Base-by-base conservation (phyloP, 2,329 filamentous ascomycete species). In the Dactylellina haptotyla region DNA sequence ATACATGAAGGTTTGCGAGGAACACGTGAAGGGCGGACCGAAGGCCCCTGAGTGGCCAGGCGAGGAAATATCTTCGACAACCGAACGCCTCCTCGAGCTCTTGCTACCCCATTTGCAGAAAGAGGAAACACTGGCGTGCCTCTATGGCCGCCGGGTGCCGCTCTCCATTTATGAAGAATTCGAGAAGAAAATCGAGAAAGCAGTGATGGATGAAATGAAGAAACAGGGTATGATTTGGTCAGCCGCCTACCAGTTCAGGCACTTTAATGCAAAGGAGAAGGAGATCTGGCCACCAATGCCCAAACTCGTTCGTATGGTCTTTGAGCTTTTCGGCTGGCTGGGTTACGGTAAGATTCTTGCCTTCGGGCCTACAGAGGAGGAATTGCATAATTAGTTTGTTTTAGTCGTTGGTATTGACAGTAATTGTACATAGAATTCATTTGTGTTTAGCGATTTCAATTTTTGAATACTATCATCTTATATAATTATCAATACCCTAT, bases 201-300 rank as follows among this genome's bases (percentile, higher is more conserved):
- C 39, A 2, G 61, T 66, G 1, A 57, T 61, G 16, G 48, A 65
- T 4, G 65, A 75, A 39, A 51, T 65, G 39, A 76, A 76, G 41
- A 46, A 45, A 25, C 10, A 16, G 18, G 71, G 75, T 6, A 18
- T 58, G 16, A 6, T 76, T 10, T 75, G 57, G 57, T 14, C 18
- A 1, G 51, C 57, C 20, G 10, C 65, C 4, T 76, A 54, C 59
- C 26, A 72, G 9, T 14, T 62, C 6, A 72, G 53, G 51, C 73
- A 71, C 45, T 59, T 63, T 12, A 76, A 56, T 25, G 54, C 56
- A 26, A 64, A 59, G 26, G 75, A 76, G 46, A 69, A 73, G 56
- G 71, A 43, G 37, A 51, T 76, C 16, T 75, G 64, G 28, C 75
- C 75, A 34, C 71, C 71, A 23, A 66, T 70, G 48, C 75, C 75